Conservation (phyloP, 345 rosid species). For the Crucihimalaya himalaica region DNA sequence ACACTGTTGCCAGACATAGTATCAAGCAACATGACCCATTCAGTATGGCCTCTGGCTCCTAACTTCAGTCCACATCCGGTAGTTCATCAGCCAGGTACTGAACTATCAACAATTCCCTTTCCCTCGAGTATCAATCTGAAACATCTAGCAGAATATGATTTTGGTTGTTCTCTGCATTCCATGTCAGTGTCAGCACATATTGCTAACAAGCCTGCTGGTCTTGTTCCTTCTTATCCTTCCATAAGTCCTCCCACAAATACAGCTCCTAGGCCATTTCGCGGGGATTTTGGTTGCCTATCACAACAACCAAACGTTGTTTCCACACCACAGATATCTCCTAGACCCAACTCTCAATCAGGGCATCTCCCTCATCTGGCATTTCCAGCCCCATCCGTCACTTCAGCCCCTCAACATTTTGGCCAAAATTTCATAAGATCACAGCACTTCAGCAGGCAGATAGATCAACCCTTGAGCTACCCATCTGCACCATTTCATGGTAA, state of each 20-base stretch:
- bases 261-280: constrained; percentile 44
- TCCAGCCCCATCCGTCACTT: constrained; percentile 47
- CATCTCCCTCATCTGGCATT: constrained; percentile 42
- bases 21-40: constrained; percentile 46
- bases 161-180: constrained; percentile 40
- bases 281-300: constrained; percentile 65
- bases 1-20: constrained; percentile 34
- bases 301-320: constrained; percentile 39
- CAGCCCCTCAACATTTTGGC: constrained; percentile 47
- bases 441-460: constrained; percentile 49
- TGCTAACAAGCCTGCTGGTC: constrained; percentile 41
- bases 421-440: constrained; percentile 53
- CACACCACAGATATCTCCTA: constrained; percentile 41
- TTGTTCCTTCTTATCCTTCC: constrained; percentile 47
- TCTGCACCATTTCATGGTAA: constrained; percentile 35
- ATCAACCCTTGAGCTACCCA: constrained; percentile 40
- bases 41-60: constrained; percentile 44
- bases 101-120: constrained; percentile 36
- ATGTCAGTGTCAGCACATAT: constrained; percentile 38
- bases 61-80: constrained; percentile 42
- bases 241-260: constrained; percentile 40
- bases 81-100: constrained; percentile 48
- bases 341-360: constrained; percentile 46
- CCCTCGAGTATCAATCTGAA: constrained; percentile 40
- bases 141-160: constrained; percentile 42